Base-by-base conservation (phyloP, 208 protist species). In the Leptomonas seymouri region DNA sequence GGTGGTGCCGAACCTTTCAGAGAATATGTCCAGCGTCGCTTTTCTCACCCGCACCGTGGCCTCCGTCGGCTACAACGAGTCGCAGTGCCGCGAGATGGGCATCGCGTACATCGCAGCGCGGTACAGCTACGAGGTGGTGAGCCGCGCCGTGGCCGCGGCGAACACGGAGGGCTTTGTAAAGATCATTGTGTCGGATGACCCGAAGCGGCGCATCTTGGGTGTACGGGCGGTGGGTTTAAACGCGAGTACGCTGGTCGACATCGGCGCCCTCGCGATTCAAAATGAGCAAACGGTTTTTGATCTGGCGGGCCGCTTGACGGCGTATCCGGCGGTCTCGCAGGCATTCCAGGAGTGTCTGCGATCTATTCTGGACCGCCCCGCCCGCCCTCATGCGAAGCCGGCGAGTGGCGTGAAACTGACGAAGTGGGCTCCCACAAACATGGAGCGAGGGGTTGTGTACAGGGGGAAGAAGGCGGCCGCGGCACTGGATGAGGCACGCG, bases 321-420 rank as follows among this genome's bases (percentile, higher is more conserved):
- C 85, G 14, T 93, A 93, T 74, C 90, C 90, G 21, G 78, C 90
- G 28, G 82, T 93, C 21, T 90, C 90, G 0, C 84, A 95, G 75
- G 90, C 80, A 5, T 92, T 95, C 58, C 87, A 90, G 61, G 87
- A 95, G 81, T 95, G 90, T 58, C 71, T 93, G 58, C 86, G 81
- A 51, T 79, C 85, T 30, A 85, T 94, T 28, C 74, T 94, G 3
- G 85, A 85, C 27, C 59, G 50, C 27, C 87, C 89, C 20, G 73
- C 66, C 41, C 76, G 86, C 46, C 89, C 85, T 73, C 84, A 87
- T 4, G 74, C 71, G 23, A 78, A 59, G 45, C 82, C 87, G 53
- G 73, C 73, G 25, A 74, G 66, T 18, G 66, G 66, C 6, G 69
- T 91, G 23, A 74, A 78, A 30, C 74, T 86, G 58, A 76, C 71